These are phyloP conservation scores for Pittosporum tobira DNA, from an alignment of 129 eudicot genomes.

Conservation along the genomic window DNA sequence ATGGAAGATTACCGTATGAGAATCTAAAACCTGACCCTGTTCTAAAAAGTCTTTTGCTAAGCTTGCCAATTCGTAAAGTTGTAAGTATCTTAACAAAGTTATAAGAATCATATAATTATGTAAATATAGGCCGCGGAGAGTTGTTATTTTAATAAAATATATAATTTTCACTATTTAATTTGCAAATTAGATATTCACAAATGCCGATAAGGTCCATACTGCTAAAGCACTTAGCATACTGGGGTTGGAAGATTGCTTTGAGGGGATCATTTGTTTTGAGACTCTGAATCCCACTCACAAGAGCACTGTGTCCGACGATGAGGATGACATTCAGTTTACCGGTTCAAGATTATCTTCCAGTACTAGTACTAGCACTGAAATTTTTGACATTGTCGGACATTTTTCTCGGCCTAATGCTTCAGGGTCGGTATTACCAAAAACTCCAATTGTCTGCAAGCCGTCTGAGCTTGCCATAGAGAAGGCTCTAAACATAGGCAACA, in stretches of 20 bases:
- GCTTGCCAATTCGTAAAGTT: slow-evolving; percentile 81
- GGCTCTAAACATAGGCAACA: slow-evolving; percentile 75
- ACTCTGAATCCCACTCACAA: slow-evolving; percentile 67
- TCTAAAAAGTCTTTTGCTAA: slow-evolving; percentile 55
- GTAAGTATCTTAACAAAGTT: slow-evolving; percentile 29
- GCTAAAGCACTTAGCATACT: slow-evolving; percentile 42
- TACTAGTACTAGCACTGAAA: slow-evolving; percentile 8
- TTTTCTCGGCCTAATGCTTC: slow-evolving; percentile 39
- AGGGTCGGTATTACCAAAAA: slow-evolving; percentile 46
- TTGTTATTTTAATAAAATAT: neutral
- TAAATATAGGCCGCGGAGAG: neutral
- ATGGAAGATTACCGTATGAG: slow-evolving; percentile 85
- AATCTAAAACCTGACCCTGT: slow-evolving; percentile 87
- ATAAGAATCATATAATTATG: neutral
- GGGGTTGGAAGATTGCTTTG: slow-evolving; percentile 74
- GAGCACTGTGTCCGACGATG: slow-evolving; percentile 40
- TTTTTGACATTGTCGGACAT: slow-evolving; percentile 72
- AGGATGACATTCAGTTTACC: slow-evolving; percentile 50
- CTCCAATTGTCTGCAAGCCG: slow-evolving; percentile 88
- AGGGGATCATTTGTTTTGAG: slow-evolving; percentile 82
- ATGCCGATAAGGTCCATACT: slow-evolving; percentile 76
- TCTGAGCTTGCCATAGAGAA: slow-evolving; percentile 57
- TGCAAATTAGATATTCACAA: slow-evolving; percentile 64
- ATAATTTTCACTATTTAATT: neutral
- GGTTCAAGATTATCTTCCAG: slow-evolving; percentile 25